Evolutionary conservation across 441 rosid species (phyloP), one percentile per base, ranked within the genome.

Genomic region (Gossypium lobatum): DNA sequence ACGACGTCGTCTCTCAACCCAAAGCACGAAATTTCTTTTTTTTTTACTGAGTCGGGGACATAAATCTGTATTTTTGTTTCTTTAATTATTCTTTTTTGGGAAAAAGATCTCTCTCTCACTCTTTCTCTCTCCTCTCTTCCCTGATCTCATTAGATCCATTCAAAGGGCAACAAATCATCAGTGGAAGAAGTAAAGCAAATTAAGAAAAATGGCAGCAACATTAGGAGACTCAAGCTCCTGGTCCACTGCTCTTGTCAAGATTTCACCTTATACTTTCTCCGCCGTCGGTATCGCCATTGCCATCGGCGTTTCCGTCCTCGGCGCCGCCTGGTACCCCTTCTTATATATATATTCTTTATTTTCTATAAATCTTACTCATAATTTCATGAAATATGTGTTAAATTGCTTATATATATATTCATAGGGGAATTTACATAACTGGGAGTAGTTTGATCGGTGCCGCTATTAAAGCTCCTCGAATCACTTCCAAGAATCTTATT

Each of bases 381-480:
- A 14, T n/a, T 55, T 16, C 21, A 55, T 37, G 46, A 52, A 34
- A 37, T 78, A 46, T n/a, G 1, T 64, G 1, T 28, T 17, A 4
- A 37, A 4, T 52, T 23, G n/a, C 9, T 46, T 76, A n/a, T 37
- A 68, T 37, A 68, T 45, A 48, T 73, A 45, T 73, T 60, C 25
- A 11, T 62, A 94, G 98, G 96, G 98, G 98, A 76, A 93, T 93
- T 87, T 93, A 93, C 74, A 91, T 93, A 5, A 95, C 97, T 1
- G 97, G 98, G 58, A 93, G 99, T 82, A 95, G 98, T 83, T 89
- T 95, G 87, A 95, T 93, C 62, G 99, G 98, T 69, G 99, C 98
- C 28, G 98, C 99, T 3, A 89, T 93, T 17, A 93, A 93, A 84
- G 98, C 96, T 77, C 99, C 99, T n/a, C 97, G 98, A 55, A 95